Evolutionary conservation across 192 early-diverging fungal genomes (phyloP).

Genomic region (Allomyces javanicus): DNA sequence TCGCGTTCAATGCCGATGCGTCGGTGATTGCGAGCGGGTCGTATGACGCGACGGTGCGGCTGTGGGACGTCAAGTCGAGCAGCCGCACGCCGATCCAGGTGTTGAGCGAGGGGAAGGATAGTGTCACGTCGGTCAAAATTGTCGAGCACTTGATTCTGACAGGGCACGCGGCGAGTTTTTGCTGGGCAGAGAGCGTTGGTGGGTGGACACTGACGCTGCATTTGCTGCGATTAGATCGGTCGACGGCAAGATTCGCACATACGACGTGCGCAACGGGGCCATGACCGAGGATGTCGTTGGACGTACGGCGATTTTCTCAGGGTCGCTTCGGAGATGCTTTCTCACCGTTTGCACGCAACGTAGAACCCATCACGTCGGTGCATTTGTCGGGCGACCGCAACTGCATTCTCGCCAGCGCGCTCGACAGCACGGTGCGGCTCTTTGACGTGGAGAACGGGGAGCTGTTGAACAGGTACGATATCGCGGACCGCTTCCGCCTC

Average conservation of each 20-base stretch:
- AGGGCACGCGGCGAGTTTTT: constrained; percentile 20
- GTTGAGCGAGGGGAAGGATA: constrained; percentile 67
- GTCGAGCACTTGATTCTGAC: constrained; percentile 49
- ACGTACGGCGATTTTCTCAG: constrained; percentile 18
- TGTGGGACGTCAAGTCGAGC: constrained; percentile 22
- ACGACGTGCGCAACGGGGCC: constrained; percentile 67
- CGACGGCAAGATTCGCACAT: constrained; percentile 62
- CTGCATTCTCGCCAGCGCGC: constrained; percentile 49
- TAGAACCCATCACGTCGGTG: constrained; percentile 59
- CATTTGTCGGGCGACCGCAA: constrained; percentile 41
- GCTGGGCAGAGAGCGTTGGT: background rate
- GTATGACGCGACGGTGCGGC: constrained; percentile 29
- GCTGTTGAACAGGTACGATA: background rate
- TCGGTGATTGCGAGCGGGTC: constrained; percentile 63
- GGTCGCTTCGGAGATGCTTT: background rate
- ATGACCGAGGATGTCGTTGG: constrained; percentile 49
- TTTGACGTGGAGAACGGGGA: constrained; percentile 40
- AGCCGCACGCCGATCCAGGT: constrained; percentile 51
- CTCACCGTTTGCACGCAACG: constrained; percentile 1
- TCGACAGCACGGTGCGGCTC: constrained; percentile 64
- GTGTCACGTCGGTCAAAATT: constrained; percentile 57
- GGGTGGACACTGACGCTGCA: background rate
- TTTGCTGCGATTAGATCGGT: constrained; percentile 27
- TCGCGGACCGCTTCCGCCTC: too few relatives aligned
- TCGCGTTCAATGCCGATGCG: constrained; percentile 57